phyloP scores from a whole-genome alignment of 2,329 filamentous ascomycete genomes.

The Diaporthe sp. region DNA sequence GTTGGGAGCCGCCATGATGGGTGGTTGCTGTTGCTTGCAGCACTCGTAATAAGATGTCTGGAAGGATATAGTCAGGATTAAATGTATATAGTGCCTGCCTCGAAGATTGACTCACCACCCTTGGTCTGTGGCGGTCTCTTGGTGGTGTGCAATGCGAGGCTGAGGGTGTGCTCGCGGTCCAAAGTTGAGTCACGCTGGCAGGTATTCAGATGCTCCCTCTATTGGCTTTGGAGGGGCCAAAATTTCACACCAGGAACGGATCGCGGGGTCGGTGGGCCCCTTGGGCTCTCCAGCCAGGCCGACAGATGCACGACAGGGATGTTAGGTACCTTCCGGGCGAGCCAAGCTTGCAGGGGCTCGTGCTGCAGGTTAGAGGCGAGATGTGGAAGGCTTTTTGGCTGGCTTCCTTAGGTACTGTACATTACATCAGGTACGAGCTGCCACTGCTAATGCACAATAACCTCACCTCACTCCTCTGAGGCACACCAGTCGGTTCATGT shows the following conservation, averaged over 20 bases:
- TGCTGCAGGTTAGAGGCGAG: background rate
- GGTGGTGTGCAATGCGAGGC: background rate
- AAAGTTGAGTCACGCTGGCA: slow-evolving; percentile 32
- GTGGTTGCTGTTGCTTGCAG: slow-evolving; percentile 10
- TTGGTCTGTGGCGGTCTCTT: slow-evolving; percentile 6
- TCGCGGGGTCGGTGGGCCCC: slow-evolving; percentile 33
- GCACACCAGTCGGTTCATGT: background rate
- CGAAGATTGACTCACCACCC: slow-evolving; percentile 9
- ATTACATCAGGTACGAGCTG: background rate
- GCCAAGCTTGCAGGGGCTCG: slow-evolving; percentile 15
- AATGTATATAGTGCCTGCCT: no score
- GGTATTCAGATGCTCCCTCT: background rate
- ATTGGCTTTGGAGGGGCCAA: slow-evolving; percentile 29
- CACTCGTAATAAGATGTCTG: background rate
- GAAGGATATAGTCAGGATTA: background rate
- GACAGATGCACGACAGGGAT: slow-evolving; percentile 27
- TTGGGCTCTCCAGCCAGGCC: background rate
- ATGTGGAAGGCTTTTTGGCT: background rate
- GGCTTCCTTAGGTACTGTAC: background rate
- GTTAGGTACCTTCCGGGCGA: background rate
- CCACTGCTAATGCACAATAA: background rate
- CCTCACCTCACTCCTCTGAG: background rate
- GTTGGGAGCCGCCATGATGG: slow-evolving; percentile 62
- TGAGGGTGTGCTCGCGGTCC: background rate
- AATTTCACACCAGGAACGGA: slow-evolving; percentile 32